Percentiles rank a stretch among this genome's conserved stretches.
Conservation (phyloP, 371 early-diverging fungal genomes). For the Rhizopus stolonifer region DNA sequence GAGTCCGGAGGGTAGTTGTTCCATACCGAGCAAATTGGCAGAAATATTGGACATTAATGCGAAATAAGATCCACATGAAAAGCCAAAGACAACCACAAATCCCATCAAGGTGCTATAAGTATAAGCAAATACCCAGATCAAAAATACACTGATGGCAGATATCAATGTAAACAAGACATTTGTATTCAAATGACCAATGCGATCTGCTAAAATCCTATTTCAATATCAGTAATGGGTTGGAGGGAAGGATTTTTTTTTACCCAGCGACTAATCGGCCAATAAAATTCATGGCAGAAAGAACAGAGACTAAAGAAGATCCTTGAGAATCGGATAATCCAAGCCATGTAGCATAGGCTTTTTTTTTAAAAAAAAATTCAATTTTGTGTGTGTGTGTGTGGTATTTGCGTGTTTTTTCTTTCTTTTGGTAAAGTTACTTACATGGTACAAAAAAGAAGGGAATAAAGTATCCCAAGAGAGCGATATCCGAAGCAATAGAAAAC, state of each 20-base stretch:
- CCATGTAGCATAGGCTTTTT: conserved; percentile 25
- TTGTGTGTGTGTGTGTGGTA: too few species aligned
- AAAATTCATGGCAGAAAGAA: conserved; percentile 24
- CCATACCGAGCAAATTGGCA: conserved; percentile 31
- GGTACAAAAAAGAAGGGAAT: conserved; percentile 35
- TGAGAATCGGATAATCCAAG: conserved; percentile 23
- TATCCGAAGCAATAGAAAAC: conserved; percentile 23
- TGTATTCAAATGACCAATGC: conserved; percentile 58
- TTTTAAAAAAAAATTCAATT: neutral
- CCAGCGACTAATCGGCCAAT: conserved; percentile 21
- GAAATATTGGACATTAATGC: conserved; percentile 40
- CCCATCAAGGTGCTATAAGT: conserved; percentile 40
- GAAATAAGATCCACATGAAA: conserved; percentile 57
- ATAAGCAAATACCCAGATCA: conserved; percentile 63
- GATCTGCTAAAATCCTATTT: conserved; percentile 34
- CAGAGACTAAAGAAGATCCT: conserved; percentile 24
- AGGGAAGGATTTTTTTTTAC: neutral
- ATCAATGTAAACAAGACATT: conserved; percentile 47
- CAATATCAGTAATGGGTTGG: too few species aligned
- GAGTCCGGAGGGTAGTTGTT: conserved; percentile 42
- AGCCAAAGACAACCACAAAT: conserved; percentile 58
- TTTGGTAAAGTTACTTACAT: conserved; percentile 1
- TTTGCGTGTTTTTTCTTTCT: too few species aligned
- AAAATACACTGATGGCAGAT: conserved; percentile 46
- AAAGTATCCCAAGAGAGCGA: conserved; percentile 27